Percentiles rank a stretch among this genome's conserved stretches.
Evolutionary conservation across 306 rosid genomes (phyloP).

Genomic region (Dicorynia guianensis): DNA sequence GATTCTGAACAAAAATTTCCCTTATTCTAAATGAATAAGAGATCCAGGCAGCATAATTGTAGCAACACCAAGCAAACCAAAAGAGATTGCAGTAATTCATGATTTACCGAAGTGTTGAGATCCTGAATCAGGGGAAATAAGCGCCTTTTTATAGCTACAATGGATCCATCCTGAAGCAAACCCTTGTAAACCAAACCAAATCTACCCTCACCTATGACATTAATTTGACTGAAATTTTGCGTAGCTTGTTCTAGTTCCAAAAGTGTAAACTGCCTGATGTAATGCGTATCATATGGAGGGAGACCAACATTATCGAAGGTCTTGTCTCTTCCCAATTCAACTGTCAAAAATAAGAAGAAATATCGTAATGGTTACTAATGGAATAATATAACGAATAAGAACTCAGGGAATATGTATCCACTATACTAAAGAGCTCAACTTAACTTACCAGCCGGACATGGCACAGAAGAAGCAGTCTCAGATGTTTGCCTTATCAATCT

Average conservation of each 20-base stretch:
- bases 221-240: constrained; percentile 55
- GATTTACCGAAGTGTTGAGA: constrained; percentile 58
- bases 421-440: not conserved
- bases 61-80: not conserved
- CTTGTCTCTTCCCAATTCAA: constrained; percentile 60
- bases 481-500: constrained; percentile 56
- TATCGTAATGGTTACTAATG: not conserved
- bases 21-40: not conserved
- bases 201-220: constrained; percentile 67
- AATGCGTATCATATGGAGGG: constrained; percentile 46
- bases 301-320: constrained; percentile 45
- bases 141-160: constrained; percentile 76
- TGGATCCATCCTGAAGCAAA: constrained; percentile 76
- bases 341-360: constrained; percentile 39
- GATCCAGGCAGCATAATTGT: not conserved
- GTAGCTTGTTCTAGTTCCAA: constrained; percentile 73
- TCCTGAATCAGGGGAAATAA: constrained; percentile 47
- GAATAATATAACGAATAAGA: constrained; percentile 9
- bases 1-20: too few species aligned
- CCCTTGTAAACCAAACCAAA: constrained; percentile 79
- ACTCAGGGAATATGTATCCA: not conserved
- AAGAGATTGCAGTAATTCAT: not conserved
- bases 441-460: constrained; percentile 65
- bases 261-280: constrained; percentile 53
- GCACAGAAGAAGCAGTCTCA: constrained; percentile 62